A percentile compares a stretch with the other conserved stretches of the same genome.
Evolutionary conservation across 2,329 filamentous ascomycete species (phyloP).

Genomic region (Aspergillus tamarii): DNA sequence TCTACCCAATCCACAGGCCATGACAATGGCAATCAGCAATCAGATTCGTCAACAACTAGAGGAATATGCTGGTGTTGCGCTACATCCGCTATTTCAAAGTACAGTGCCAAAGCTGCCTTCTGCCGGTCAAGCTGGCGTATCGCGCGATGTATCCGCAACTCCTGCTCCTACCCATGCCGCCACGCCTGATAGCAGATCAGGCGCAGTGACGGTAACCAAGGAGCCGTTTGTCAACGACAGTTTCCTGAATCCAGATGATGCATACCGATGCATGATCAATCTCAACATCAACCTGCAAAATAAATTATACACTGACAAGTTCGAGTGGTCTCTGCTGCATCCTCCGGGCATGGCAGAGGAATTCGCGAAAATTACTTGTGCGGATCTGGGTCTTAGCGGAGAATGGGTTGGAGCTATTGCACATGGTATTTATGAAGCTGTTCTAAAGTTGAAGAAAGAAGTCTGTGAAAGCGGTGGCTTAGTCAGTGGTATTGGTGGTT

Average conservation of each 20-base stretch:
- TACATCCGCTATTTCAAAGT: conserved; percentile 85
- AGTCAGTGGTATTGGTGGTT: conserved; percentile 71
- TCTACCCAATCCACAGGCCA: conserved; percentile 71
- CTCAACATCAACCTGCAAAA: conserved; percentile 91
- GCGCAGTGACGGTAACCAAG: conserved; percentile 35
- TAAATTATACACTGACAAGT: conserved; percentile 92
- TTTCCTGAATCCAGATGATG: conserved; percentile 86
- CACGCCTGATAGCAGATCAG: conserved; percentile 60
- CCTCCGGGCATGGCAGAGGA: conserved; percentile 88
- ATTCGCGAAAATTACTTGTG: conserved; percentile 90
- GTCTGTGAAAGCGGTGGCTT: conserved; percentile 89
- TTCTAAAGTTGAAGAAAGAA: conserved; percentile 91
- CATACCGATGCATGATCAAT: conserved; percentile 88
- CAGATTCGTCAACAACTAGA: conserved; percentile 95
- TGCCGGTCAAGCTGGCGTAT: conserved; percentile 40
- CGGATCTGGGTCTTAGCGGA: conserved; percentile 82
- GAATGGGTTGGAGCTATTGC: conserved; percentile 96
- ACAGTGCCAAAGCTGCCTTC: conserved; percentile 31
- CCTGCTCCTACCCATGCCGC: conserved; percentile 53
- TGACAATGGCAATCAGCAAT: conserved; percentile 81
- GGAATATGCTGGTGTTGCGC: conserved; percentile 90
- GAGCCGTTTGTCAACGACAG: conserved; percentile 62
- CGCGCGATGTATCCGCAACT: conserved; percentile 59
- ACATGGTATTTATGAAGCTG: conserved; percentile 95
- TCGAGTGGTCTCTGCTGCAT: conserved; percentile 94